Evolutionary conservation across 2,329 filamentous ascomycete species (phyloP).

Genomic region (Apiospora kogelbergensis): DNA sequence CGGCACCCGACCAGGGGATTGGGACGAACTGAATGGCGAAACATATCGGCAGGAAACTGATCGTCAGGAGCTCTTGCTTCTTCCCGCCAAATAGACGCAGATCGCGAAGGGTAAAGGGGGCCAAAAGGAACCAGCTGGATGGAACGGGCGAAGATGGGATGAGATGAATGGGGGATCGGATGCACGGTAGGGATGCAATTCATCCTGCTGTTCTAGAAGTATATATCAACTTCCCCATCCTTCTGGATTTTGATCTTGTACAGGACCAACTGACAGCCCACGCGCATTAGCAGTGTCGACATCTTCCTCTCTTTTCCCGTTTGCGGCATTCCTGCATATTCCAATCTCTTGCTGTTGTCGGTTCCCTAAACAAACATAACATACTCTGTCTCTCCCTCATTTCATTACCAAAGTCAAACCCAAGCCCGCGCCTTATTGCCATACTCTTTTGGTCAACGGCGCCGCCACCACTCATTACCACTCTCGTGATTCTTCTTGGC

Average conservation of each 20-base stretch:
- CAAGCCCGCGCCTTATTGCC: background rate
- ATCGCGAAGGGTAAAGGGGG: background rate
- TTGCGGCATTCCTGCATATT: background rate
- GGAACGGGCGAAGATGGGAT: conserved; percentile 5
- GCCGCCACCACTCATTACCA: background rate
- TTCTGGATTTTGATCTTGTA: background rate
- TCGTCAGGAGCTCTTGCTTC: conserved; percentile 6
- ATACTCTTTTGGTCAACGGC: background rate
- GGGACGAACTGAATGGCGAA: background rate
- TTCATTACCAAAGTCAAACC: background rate
- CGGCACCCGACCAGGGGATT: background rate
- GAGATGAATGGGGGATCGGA: background rate
- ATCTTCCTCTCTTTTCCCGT: background rate
- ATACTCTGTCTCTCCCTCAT: background rate
- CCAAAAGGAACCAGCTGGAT: background rate
- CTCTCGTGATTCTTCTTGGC: background rate
- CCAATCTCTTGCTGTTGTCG: background rate
- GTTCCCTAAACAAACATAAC: background rate
- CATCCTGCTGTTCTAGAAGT: background rate
- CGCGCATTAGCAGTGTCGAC: background rate
- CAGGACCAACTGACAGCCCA: background rate
- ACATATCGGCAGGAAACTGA: background rate
- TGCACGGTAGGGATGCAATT: background rate
- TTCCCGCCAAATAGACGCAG: background rate
- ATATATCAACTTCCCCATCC: conserved; percentile 5